Base-by-base conservation (phyloP, 2,329 filamentous ascomycete genomes). In the Pseudonectria foliicola region DNA sequence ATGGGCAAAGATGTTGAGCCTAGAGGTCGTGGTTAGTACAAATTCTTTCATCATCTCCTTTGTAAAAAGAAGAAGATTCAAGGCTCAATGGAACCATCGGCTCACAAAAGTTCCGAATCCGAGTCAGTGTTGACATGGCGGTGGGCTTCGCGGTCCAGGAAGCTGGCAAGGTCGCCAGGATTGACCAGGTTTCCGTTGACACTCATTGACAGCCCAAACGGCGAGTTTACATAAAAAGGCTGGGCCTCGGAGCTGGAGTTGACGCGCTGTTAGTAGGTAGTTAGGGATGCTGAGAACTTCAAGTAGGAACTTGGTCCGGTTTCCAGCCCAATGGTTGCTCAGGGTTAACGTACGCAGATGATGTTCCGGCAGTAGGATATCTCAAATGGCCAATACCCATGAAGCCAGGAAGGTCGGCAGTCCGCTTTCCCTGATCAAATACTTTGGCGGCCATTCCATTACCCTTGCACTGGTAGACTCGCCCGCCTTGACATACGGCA, bases 181-280 rank as follows among this genome's bases (percentile, higher is more conserved):
- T 93, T 75, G 67, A 93, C 85, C 30, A 95, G 70, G 62, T 95
- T 95, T 40, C 89, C 88, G 54, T 95, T 95, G 63, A 92, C 82
- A 14, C 46, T 31, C 44, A 49, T 46, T 6, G 41, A 49, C 25
- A 54, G 30, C 21, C 54, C 52, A 32, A 48, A 56, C 10, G 53
- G 86, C 38, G 74, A 76, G 67, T 93, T 93, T 53, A 92, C 86
- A 56, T 92, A 95, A 61, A 95, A 94, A 1, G 89, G 89, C 62
- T 95, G 88, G 10, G 86, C 85, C 62, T 95, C 87, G 7, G 86
- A 80, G 53, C 86, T 90, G 39, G 39, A 40, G 12, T 35, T 16
- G 29, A 27, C 27, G 24, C 14, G 7, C 8, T 21, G 77, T 77
- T 21, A 44, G 34, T 13, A 21, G 18, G 18, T 21, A 6, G 8